phyloP scores from a whole-genome alignment of 768 basidiomycete genomes.

The Gautieria morchelliformis region DNA sequence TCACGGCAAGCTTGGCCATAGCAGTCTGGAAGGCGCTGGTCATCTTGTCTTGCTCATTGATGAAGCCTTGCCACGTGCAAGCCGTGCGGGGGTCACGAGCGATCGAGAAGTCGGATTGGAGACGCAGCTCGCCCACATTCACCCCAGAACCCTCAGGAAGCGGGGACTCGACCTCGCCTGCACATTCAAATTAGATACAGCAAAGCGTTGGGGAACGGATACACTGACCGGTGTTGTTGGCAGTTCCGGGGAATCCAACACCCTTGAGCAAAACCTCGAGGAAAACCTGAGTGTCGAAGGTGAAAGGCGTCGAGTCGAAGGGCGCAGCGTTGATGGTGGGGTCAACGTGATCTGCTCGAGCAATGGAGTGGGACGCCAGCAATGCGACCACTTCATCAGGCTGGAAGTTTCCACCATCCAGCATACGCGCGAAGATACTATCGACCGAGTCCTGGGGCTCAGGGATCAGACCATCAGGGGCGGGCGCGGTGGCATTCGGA shows the following conservation, averaged over 20 bases:
- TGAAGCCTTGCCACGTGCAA: conserved; percentile 20
- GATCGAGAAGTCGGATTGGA: conserved; percentile 18
- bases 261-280: conserved; percentile 19
- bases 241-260: conserved; percentile 21
- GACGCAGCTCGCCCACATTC: conserved; percentile 18
- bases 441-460: conserved; percentile 13
- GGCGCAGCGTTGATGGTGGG: conserved; percentile 17
- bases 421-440: conserved; percentile 17
- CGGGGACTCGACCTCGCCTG: conserved; percentile 4
- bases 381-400: conserved; percentile 17
- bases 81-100: conserved; percentile 21
- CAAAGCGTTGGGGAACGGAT: neutral
- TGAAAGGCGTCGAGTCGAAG: conserved; percentile 15
- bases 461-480: conserved; percentile 8
- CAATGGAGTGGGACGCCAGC: conserved; percentile 19
- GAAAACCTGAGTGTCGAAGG: conserved; percentile 16
- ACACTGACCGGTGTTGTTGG: conserved; percentile 28
- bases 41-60: conserved; percentile 15
- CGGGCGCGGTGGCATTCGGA: conserved; percentile 6
- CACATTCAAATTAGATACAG: neutral
- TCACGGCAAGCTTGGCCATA: conserved; percentile 19
- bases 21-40: conserved; percentile 12
- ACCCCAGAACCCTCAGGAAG: neutral
- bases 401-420: conserved; percentile 16
- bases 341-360: conserved; percentile 18